Base-by-base conservation (phyloP, 352 stramenopile genomes). In the Phytopythium mirpurense region DNA sequence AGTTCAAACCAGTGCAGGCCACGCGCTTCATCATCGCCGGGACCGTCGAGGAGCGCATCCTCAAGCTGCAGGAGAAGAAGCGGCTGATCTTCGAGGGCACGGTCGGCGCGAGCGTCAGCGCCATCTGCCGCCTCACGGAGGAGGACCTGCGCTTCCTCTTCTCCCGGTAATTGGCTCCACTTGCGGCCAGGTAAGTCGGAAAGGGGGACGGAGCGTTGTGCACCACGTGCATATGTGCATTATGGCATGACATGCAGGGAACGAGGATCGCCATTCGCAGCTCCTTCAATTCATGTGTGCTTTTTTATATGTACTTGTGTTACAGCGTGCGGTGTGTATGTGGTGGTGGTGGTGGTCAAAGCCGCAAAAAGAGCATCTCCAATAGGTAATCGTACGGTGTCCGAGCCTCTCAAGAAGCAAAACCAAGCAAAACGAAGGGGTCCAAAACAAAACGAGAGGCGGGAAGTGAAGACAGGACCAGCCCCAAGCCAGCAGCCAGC, bases 1-100 rank as follows among this genome's bases (percentile, higher is more conserved):
- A 99, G 61, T 98, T 97, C 61, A 96, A 98, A 47, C 89, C 96
- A 3, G 98, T 99, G 65, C 75, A 96, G 52, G 97, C 96, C 14
- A 96, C 97, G 36, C 83, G 96, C 26, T 99, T 99, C 62, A 98
- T 99, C 65, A 97, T 98, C 44, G 91, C 98, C 45, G 96, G 97
- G 52, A 99, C 94, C 5, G 92, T 98, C 50, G 97, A 99, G 71
- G 96, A 99, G 65, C 87, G 96, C 26, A 99, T 99, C 51, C 65
- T 99, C 6, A 96, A 99, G 63, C 79, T 99, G 11, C 88, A 97
- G 54, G 79, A 96, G 56, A 95, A 95, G 65, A 95, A 95, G 63
- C 71, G 86, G 36, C 72, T 99, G 40, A 98, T 99, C 27, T 99
- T 99, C 64, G 96, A 99, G 81, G 97, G 96, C 32, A 99, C 97